phyloP scores from a whole-genome alignment of 192 early-diverging fungal species.

The Coemansia sp. region DNA sequence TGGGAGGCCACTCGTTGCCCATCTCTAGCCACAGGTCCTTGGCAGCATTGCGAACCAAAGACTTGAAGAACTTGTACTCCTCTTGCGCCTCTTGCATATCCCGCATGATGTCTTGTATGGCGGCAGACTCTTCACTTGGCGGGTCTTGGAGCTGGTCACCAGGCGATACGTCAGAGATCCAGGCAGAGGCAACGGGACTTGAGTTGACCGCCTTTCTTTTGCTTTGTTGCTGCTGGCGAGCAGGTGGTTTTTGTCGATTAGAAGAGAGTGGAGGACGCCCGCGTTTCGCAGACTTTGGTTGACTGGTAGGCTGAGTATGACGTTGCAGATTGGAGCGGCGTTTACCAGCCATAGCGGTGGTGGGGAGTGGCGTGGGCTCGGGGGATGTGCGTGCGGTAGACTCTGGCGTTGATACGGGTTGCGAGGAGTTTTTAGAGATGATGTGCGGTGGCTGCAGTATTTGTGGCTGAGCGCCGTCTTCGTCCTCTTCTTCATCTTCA shows the following conservation, averaged over 20 bases:
- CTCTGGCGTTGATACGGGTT: conserved; percentile 12
- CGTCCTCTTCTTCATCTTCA: conserved; percentile 11
- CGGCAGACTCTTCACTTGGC: neutral
- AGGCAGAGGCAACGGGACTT: conserved; percentile 6
- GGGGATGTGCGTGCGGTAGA: conserved; percentile 18
- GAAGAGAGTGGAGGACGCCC: conserved; percentile 11
- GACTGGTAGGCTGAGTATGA: neutral
- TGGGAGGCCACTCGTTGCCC: conserved; percentile 57
- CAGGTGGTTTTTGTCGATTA: conserved; percentile 9
- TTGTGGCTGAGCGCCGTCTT: conserved; percentile 10
- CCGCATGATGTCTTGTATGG: conserved; percentile 15
- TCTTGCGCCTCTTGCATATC: conserved; percentile 49
- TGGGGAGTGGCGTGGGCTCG: conserved; percentile 9
- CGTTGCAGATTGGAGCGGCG: neutral
- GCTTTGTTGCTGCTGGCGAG: conserved; percentile 15
- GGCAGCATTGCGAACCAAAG: conserved; percentile 38
- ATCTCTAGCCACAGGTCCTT: conserved; percentile 48
- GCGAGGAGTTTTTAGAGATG: neutral
- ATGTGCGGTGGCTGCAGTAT: conserved; percentile 1
- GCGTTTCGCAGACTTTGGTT: conserved; percentile 6
- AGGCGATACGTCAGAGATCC: neutral
- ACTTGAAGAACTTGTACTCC: conserved; percentile 35
- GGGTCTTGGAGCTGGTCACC: neutral
- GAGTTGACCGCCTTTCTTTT: conserved; percentile 1
- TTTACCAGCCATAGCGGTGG: neutral